Evolutionary conservation across 345 rosid species (phyloP).

Genomic region (Microcos paniculata): DNA sequence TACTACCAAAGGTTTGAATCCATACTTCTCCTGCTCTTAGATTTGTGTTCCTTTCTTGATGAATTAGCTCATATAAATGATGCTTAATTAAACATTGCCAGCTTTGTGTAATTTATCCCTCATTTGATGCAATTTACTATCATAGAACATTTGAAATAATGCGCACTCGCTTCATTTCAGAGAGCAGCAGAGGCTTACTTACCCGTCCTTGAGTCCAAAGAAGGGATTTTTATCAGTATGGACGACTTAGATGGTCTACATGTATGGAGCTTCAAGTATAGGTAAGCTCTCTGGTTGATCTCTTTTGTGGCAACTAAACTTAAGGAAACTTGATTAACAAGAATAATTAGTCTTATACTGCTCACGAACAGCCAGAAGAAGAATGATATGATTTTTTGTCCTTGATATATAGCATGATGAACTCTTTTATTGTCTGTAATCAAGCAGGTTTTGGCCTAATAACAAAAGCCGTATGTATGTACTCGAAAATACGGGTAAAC

Average conservation of each 20-base stretch:
- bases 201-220: conserved; percentile 79
- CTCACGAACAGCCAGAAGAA: not conserved
- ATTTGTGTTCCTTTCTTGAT: not conserved
- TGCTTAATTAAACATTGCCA: not conserved
- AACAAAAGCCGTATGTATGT: conserved; percentile 98
- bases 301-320: not conserved
- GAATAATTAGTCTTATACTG: not conserved
- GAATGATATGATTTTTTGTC: not conserved
- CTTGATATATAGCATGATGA: not conserved
- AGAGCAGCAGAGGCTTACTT: conserved; percentile 93
- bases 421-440: conserved; percentile 1
- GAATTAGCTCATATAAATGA: too few relatives aligned
- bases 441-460: conserved; percentile 94
- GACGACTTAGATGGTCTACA: conserved; percentile 77
- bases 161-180: conserved; percentile 37
- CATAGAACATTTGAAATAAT: not conserved
- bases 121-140: not conserved
- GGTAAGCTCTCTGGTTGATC: conserved; percentile 34
- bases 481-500: conserved; percentile 88
- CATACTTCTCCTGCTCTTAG: not conserved
- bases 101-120: not conserved
- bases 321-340: not conserved
- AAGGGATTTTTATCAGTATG: conserved; percentile 78
- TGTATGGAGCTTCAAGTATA: conserved; percentile 89
- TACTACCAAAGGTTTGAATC: conserved; percentile 83